phyloP scores from a whole-genome alignment of 208 protist species.

The Acanthamoeba royreba region DNA sequence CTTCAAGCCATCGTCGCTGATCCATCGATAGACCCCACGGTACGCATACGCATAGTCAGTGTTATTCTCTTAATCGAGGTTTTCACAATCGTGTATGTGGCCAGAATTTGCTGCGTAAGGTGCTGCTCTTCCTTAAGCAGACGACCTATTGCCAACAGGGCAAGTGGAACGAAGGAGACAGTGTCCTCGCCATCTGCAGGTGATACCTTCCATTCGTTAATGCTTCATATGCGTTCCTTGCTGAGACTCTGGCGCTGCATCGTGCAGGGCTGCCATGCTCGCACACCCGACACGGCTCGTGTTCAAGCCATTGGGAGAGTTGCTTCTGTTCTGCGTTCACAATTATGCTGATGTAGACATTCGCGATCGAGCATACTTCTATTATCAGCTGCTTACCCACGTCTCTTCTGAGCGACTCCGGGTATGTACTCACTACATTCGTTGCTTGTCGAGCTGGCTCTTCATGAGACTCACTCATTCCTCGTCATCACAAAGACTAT shows the following conservation, averaged over 20 bases:
- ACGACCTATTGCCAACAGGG: not conserved
- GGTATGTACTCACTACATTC: not conserved
- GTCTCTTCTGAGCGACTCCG: not conserved
- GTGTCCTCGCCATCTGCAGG: not conserved
- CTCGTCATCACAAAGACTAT: not conserved
- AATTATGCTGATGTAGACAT: constrained; percentile 29
- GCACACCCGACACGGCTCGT: not conserved
- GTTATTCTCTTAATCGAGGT: too few relatives aligned
- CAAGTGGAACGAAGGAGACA: not conserved
- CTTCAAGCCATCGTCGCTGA: not conserved
- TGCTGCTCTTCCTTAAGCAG: constrained; percentile 27
- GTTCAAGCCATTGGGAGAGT: constrained; percentile 37
- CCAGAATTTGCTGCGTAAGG: not conserved
- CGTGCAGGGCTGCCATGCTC: not conserved
- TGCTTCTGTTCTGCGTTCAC: constrained; percentile 7
- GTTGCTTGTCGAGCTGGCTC: too few relatives aligned
- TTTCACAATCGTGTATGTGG: too few relatives aligned
- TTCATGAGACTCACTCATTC: too few relatives aligned
- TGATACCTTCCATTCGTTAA: not conserved
- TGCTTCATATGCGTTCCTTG: too few relatives aligned
- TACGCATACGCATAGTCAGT: too few relatives aligned
- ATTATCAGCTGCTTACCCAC: constrained; percentile 38
- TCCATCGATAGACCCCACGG: not conserved
- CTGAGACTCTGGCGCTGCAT: not conserved
- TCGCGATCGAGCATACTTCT: not conserved